Evolutionary conservation across 2,329 filamentous ascomycete genomes (phyloP).

Genomic region (Fusarium guadeloupense): DNA sequence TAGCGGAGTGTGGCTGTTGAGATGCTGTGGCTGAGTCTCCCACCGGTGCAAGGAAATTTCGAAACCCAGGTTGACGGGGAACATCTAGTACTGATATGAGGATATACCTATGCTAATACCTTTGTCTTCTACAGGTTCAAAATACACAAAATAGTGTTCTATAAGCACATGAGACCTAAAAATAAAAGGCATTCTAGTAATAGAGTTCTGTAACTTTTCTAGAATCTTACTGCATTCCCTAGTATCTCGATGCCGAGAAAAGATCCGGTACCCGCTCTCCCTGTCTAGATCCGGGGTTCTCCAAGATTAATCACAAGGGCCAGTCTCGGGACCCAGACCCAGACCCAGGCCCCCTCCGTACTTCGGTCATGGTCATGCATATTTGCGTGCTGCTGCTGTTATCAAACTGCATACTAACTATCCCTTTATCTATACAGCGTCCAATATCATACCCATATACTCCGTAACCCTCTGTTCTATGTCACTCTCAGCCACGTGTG

Average conservation of each 20-base stretch:
- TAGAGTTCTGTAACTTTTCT: no score
- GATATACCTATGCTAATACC: no score
- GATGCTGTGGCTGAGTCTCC: background rate
- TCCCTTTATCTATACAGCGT: slow-evolving; percentile 13
- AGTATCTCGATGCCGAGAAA: background rate
- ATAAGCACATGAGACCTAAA: no score
- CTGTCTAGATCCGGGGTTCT: slow-evolving; percentile 15
- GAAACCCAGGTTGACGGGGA: no score
- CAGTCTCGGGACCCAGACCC: slow-evolving; percentile 28
- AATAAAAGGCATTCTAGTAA: no score
- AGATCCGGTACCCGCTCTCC: background rate
- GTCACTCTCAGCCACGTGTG: slow-evolving; percentile 17
- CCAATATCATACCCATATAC: background rate
- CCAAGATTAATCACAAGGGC: slow-evolving; percentile 27
- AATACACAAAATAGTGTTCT: no score
- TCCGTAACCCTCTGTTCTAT: slow-evolving; percentile 1
- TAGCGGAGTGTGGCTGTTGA: slow-evolving; percentile 3
- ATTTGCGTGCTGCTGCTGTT: background rate
- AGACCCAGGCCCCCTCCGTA: slow-evolving; percentile 34
- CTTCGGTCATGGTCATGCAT: no score
- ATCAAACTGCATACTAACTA: slow-evolving; percentile 15
- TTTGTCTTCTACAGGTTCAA: no score
- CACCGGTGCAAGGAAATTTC: no score
- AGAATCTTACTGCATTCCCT: no score
- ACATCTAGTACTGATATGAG: no score